Conservation (phyloP, 805 yeast genomes). For the Tetrapisispora iriomotensis region DNA sequence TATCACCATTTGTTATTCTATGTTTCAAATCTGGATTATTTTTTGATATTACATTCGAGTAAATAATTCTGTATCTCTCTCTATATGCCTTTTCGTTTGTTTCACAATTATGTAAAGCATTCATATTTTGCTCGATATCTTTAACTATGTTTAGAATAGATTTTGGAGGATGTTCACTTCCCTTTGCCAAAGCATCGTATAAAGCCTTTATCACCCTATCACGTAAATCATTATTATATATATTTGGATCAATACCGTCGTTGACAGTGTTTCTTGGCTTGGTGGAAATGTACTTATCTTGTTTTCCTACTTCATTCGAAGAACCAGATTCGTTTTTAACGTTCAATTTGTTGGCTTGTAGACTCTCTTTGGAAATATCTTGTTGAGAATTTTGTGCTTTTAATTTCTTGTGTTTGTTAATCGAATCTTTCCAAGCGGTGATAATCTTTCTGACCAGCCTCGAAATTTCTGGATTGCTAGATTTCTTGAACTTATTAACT, state of each 20-base stretch:
- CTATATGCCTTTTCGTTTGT: slow-evolving; percentile 49
- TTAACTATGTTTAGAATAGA: slow-evolving; percentile 54
- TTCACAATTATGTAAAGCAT: slow-evolving; percentile 46
- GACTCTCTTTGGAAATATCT: not conserved
- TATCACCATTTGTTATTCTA: slow-evolving; percentile 56
- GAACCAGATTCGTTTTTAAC: not conserved
- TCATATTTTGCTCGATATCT: slow-evolving; percentile 67
- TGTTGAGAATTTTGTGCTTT: slow-evolving; percentile 14
- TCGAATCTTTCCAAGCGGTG: slow-evolving; percentile 82
- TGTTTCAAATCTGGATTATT: slow-evolving; percentile 78
- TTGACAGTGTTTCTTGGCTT: slow-evolving; percentile 69
- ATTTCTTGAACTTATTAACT: slow-evolving; percentile 76
- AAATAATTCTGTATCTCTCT: slow-evolving; percentile 75
- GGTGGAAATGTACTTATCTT: slow-evolving; percentile 36
- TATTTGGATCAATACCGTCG: slow-evolving; percentile 64
- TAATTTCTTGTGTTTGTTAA: slow-evolving; percentile 48
- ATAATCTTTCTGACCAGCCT: slow-evolving; percentile 73
- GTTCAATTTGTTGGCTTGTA: not conserved
- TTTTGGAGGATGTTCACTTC: slow-evolving; percentile 52
- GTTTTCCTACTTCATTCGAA: slow-evolving; percentile 14
- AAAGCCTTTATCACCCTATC: slow-evolving; percentile 76
- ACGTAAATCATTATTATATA: slow-evolving; percentile 71
- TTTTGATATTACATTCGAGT: slow-evolving; percentile 79
- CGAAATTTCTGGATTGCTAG: slow-evolving; percentile 54
- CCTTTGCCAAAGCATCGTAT: slow-evolving; percentile 84